Evolutionary conservation across 2,329 filamentous ascomycete genomes (phyloP), one percentile per base, ranked within the genome.

Genomic region (Intubia oerlemansii): DNA sequence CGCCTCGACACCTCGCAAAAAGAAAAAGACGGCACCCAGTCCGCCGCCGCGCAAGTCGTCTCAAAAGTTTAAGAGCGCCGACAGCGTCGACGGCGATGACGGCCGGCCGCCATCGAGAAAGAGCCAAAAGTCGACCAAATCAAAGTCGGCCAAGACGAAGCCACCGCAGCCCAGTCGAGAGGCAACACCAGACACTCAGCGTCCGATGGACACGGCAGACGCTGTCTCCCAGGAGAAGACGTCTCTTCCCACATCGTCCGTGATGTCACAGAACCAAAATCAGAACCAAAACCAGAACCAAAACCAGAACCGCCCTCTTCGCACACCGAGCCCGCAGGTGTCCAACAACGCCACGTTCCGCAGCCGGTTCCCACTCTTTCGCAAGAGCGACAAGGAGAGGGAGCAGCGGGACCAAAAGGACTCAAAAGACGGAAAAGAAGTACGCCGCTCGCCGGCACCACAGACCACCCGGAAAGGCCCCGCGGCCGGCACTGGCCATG

Each of bases 401-500:
- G n/a, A 59, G 72, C 7, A 66, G 75, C 38, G 71, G 69, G 32
- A 69, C 69, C 10, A 90, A 80, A 47, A 58, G 4, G 58, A 67
- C 24, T 44, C 48, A n/a, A 34, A 50, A 9, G 48, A 47, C 13
- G 57, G 62, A 70, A n/a, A 68, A 62, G 43, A 57, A 61, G 21
- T 68, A 72, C 7, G 69, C 62, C 36, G 44, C 54, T 7, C n/a
- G n/a, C n/a, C n/a, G n/a, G n/a, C n/a, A n/a, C n/a, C n/a, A n/a
- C n/a, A n/a, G n/a, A 35, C 55, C 7, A 35, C 54, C 15, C 64
- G 76, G 17, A 85, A 81, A 48, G 84, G 85, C 0, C 85, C 85
- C 14, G 68, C 65, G 11, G 85, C 85, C 23, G 85, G 85, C n/a
- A 95, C 85, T 21, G 85, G 85, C 0, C 82, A 95, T 42, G 85